phyloP scores from a whole-genome alignment of 352 stramenopile genomes.

The Blastocystis sp. region DNA sequence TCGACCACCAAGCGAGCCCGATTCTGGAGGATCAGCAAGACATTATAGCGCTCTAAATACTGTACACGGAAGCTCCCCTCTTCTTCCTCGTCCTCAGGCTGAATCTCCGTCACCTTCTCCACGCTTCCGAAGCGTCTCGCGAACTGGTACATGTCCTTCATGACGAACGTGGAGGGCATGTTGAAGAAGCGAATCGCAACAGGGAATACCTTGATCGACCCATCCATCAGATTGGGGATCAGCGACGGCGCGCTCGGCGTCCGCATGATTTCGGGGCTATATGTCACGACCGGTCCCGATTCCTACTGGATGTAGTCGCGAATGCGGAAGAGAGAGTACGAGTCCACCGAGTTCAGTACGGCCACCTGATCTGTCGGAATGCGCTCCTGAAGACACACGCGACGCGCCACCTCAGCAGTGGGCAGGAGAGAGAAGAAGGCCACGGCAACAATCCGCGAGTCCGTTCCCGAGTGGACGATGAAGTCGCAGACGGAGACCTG shows the following conservation, averaged over 20 bases:
- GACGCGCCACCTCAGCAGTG: neutral
- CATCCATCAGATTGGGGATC: neutral
- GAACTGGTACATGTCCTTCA: constrained; percentile 62
- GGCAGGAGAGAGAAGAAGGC: neutral
- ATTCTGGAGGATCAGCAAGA: constrained; percentile 40
- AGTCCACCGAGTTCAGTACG: neutral
- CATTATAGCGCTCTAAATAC: constrained; percentile 36
- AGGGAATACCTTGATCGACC: constrained; percentile 27
- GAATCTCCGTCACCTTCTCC: constrained; percentile 30
- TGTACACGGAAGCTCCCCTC: constrained; percentile 20
- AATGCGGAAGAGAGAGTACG: constrained; percentile 1
- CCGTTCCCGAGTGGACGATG: constrained; percentile 7
- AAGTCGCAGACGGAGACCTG: constrained; percentile 15
- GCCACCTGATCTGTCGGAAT: neutral
- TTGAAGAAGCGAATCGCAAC: constrained; percentile 26
- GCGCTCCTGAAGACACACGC: neutral
- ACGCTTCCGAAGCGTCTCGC: constrained; percentile 51
- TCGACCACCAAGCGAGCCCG: neutral
- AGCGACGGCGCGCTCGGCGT: neutral
- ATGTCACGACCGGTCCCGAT: neutral
- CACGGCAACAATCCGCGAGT: neutral
- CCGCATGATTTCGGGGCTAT: constrained; percentile 14
- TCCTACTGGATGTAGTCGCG: constrained; percentile 40
- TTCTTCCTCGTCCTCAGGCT: neutral
- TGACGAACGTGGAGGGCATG: neutral